phyloP scores from a whole-genome alignment of 257 asterid genomes.

The Solanum habrochaites region DNA sequence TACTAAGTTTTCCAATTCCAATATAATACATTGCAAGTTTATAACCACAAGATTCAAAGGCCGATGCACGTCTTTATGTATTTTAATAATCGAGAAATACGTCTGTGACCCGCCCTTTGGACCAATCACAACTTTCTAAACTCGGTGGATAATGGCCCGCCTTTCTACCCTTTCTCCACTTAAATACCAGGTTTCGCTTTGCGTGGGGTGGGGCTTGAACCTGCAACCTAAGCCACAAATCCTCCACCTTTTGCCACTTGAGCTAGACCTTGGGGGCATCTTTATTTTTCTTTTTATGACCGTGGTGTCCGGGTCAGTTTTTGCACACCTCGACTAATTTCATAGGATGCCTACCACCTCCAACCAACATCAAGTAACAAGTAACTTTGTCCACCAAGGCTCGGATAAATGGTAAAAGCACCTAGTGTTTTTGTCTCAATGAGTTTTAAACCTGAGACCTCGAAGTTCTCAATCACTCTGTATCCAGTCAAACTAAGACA shows the following conservation, averaged over 20 bases:
- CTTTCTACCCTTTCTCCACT: too few species aligned
- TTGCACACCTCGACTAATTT: neutral
- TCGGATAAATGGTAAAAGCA: rapidly evolving
- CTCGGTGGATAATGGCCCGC: too few species aligned
- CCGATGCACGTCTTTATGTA: too few species aligned
- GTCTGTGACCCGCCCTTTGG: too few species aligned
- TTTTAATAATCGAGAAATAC: too few species aligned
- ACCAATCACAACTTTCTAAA: too few species aligned
- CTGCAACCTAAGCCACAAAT: too few species aligned
- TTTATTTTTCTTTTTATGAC: neutral
- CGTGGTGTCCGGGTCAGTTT: neutral
- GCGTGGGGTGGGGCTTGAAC: too few species aligned
- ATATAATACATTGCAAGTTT: neutral
- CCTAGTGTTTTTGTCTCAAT: neutral
- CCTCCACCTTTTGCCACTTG: too few species aligned
- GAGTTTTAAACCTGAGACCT: neutral
- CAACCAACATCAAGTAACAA: rapidly evolving
- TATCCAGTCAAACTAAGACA: neutral
- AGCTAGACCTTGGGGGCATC: too few species aligned
- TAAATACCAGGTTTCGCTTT: too few species aligned
- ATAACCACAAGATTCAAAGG: too few species aligned
- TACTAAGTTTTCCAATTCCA: neutral
- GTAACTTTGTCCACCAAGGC: neutral
- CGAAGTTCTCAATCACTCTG: rapidly evolving
- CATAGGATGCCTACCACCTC: neutral